Evolutionary conservation across 1,284 basidiomycete species (phyloP).

Genomic region (Malassezia sp.): DNA sequence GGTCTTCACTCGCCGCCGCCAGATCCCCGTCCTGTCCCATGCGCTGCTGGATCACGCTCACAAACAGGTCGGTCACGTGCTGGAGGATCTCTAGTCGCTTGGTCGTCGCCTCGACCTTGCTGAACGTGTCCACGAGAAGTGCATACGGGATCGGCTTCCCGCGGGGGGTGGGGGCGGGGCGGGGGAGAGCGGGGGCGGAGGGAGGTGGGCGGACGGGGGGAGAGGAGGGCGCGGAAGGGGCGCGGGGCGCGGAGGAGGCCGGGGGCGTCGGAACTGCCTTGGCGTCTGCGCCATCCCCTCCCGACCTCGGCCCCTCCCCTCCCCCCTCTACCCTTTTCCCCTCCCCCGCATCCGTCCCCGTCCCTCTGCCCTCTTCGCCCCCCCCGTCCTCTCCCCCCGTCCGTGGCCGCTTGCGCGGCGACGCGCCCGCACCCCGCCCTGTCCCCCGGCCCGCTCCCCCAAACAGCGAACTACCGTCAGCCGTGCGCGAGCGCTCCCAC

Average conservation of each 20-base stretch:
- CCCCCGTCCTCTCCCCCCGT: too few relatives aligned
- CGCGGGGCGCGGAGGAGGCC: too few relatives aligned
- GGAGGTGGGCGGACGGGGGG: too few relatives aligned
- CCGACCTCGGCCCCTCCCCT: not conserved
- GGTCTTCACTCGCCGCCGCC: constrained; percentile 49
- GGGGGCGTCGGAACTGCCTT: too few relatives aligned
- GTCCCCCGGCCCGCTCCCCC: not conserved
- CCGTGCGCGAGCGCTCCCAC: not conserved
- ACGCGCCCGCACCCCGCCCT: too few relatives aligned
- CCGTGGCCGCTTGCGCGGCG: too few relatives aligned
- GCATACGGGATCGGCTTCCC: constrained; percentile 72
- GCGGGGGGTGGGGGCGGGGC: too few relatives aligned
- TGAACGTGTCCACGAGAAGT: constrained; percentile 76
- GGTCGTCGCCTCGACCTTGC: constrained; percentile 83
- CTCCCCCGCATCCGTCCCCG: too few relatives aligned
- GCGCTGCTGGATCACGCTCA: constrained; percentile 76
- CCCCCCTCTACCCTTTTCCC: not conserved
- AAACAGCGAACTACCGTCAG: constrained; percentile 6
- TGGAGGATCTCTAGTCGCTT: constrained; percentile 89
- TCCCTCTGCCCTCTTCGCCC: too few relatives aligned
- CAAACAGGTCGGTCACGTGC: constrained; percentile 72
- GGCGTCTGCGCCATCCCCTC: too few relatives aligned
- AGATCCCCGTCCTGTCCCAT: constrained; percentile 36
- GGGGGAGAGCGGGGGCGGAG: too few relatives aligned
- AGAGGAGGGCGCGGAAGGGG: too few relatives aligned